These are phyloP conservation scores for Cyclospora cayetanensis DNA, from an alignment of 169 alveolate genomes.

Conservation along the genomic window DNA sequence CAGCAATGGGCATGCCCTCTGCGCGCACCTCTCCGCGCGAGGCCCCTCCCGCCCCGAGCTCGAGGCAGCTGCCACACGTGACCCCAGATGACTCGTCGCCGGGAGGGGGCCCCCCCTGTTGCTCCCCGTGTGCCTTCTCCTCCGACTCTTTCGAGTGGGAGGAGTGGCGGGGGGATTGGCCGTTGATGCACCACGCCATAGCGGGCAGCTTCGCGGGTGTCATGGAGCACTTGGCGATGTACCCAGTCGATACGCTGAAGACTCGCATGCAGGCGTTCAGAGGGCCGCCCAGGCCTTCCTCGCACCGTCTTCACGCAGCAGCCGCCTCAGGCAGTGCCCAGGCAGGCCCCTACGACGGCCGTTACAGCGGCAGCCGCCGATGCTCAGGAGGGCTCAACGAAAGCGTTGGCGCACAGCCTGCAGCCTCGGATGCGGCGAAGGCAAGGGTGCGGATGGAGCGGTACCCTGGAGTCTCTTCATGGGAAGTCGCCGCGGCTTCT, in stretches of 20 bases:
- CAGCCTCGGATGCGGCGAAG: neutral
- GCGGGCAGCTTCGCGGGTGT: slow-evolving; percentile 99
- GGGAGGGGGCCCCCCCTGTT: neutral
- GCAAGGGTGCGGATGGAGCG: neutral
- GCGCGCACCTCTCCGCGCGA: neutral
- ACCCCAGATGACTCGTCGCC: too few relatives aligned
- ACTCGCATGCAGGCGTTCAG: slow-evolving; percentile 85
- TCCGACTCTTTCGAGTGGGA: slow-evolving; percentile 73
- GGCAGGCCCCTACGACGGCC: neutral
- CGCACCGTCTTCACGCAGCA: neutral
- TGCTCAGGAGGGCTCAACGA: neutral
- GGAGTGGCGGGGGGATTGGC: slow-evolving; percentile 87
- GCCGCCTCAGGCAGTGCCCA: slow-evolving; percentile 4
- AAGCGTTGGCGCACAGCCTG: neutral
- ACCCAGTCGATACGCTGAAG: slow-evolving; percentile 96
- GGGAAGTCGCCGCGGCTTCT: neutral
- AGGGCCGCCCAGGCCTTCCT: neutral
- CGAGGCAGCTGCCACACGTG: too few relatives aligned
- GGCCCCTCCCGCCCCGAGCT: neutral
- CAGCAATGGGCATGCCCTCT: neutral
- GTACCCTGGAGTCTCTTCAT: too few relatives aligned
- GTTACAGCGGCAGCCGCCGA: neutral
- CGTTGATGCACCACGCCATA: slow-evolving; percentile 92
- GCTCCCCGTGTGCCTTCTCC: slow-evolving; percentile 8
- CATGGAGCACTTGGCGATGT: slow-evolving; percentile 96